Evolutionary conservation across 2,329 filamentous ascomycete genomes (phyloP).

Genomic region (Pseudofabraea citricarpa): DNA sequence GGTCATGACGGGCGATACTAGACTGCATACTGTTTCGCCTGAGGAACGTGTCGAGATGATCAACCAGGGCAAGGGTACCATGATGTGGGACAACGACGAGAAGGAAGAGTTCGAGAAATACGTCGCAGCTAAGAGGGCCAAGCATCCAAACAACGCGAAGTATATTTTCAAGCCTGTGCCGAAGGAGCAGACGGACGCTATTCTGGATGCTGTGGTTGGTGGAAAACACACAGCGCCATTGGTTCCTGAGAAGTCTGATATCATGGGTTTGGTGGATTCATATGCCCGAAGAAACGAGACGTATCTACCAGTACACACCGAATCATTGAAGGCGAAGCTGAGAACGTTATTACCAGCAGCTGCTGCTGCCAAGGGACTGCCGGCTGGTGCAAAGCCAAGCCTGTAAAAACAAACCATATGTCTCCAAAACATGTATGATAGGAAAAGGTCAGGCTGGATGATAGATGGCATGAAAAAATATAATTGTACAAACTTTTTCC

Average conservation of each 20-base stretch:
- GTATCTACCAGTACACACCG: conserved; percentile 22
- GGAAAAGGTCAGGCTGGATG: conserved; percentile 4
- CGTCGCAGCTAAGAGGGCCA: not conserved
- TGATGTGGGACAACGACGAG: conserved; percentile 9
- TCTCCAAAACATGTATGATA: conserved; percentile 7
- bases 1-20: conserved; percentile 16
- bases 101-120: conserved; percentile 15
- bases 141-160: not conserved
- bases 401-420: not conserved
- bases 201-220: conserved; percentile 19
- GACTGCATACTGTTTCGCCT: not conserved
- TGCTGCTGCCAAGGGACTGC: not conserved
- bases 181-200: conserved; percentile 4
- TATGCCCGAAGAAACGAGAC: conserved; percentile 26
- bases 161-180: not conserved
- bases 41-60: conserved; percentile 15
- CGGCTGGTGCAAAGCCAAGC: not conserved
- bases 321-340: conserved; percentile 24
- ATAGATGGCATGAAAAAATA: too few relatives aligned
- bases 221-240: conserved; percentile 23
- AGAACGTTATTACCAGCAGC: conserved; percentile 17
- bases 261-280: conserved; percentile 17
- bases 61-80: conserved; percentile 13
- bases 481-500: conserved; percentile 18
- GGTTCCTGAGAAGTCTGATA: conserved; percentile 11